Conservation (phyloP, 768 basidiomycete genomes). For the Chiua virens region DNA sequence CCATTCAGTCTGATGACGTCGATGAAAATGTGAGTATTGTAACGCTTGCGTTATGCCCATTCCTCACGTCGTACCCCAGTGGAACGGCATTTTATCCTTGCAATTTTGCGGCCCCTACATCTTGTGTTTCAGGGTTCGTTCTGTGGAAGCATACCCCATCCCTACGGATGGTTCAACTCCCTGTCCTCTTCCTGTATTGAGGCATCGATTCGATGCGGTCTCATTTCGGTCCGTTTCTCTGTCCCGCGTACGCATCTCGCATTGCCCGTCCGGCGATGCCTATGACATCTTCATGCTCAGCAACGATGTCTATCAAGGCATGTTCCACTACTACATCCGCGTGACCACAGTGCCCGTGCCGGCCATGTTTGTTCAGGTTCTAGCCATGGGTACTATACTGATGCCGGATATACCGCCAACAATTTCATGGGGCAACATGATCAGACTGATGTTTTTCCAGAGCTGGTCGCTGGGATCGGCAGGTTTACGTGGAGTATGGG, state of each 20-base stretch:
- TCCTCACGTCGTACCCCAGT: conserved; percentile 21
- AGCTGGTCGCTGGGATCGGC: conserved; percentile 17
- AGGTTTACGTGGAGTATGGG: conserved; percentile 27
- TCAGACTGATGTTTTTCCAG: conserved; percentile 11
- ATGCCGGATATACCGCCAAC: not conserved
- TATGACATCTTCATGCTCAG: conserved; percentile 42
- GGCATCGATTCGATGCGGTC: conserved; percentile 24
- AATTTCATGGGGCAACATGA: not conserved
- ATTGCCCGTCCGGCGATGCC: conserved; percentile 36
- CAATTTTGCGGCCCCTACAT: conserved; percentile 49
- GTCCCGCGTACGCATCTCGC: conserved; percentile 38
- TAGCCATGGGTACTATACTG: conserved; percentile 21
- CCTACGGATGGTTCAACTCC: conserved; percentile 10
- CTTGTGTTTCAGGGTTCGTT: conserved; percentile 51
- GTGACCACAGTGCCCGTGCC: conserved; percentile 28
- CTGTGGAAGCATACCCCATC: conserved; percentile 43
- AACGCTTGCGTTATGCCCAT: not conserved
- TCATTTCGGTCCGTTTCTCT: conserved; percentile 42
- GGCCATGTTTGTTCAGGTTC: conserved; percentile 40
- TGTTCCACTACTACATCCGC: conserved; percentile 48
- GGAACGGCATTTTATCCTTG: conserved; percentile 43
- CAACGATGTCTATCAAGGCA: conserved; percentile 43
- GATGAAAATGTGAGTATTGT: conserved; percentile 34
- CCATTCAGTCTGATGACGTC: conserved; percentile 22
- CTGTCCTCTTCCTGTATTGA: conserved; percentile 16